phyloP scores from a whole-genome alignment of 1,139 yeast species.

The Oligophagozyma castellii region DNA sequence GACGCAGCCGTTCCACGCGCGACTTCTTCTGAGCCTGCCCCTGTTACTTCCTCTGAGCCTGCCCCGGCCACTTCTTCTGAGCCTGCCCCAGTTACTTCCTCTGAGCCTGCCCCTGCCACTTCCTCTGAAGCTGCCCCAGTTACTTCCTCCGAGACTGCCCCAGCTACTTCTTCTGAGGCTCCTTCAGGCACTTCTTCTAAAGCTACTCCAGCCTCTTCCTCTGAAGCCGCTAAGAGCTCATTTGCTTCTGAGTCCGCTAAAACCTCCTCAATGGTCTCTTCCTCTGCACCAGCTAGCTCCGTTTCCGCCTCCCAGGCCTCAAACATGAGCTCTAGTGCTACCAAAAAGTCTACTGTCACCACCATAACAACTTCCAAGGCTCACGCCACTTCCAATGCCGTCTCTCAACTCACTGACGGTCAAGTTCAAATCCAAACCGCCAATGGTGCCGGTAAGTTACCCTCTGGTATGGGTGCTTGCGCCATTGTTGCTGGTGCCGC shows the following conservation, averaged over 20 bases:
- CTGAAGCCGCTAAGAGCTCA: no score
- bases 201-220: no score
- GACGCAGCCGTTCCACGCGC: conserved; percentile 1
- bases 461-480: conserved; percentile 5
- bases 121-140: conserved; percentile 1
- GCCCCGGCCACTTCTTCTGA: neutral
- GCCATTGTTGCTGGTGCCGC: conserved; percentile 3
- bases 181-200: no score
- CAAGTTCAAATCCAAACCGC: conserved; percentile 3
- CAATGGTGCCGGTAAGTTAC: conserved; percentile 3
- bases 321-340: no score
- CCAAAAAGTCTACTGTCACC: conserved; percentile 1
- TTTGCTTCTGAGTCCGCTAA: no score
- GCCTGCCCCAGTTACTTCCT: neutral
- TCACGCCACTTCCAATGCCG: conserved; percentile 1
- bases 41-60: conserved; percentile 1
- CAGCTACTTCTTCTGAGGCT: neutral
- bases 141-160: conserved; percentile 1
- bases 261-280: no score
- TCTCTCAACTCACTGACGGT: conserved; percentile 3
- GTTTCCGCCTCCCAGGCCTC: no score
- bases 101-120: conserved; percentile 1
- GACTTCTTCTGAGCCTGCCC: conserved; percentile 1
- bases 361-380: conserved; percentile 1
- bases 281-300: no score